Evolutionary conservation across 768 basidiomycete species (phyloP), one percentile per base, ranked within the genome.

Genomic region (Candolleomyces aberdarensis): DNA sequence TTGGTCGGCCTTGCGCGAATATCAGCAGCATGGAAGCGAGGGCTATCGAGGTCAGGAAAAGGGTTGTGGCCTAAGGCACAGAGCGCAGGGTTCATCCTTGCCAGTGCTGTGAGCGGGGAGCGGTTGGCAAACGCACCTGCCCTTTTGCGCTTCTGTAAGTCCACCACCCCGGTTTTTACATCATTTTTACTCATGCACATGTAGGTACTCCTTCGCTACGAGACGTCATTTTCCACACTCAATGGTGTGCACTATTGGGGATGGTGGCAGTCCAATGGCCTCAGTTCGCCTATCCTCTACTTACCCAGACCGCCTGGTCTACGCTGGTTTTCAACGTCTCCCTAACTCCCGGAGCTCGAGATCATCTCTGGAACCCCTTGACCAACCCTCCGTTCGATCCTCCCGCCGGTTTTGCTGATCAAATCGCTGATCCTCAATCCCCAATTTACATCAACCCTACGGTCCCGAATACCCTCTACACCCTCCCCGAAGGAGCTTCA

Each of bases 191-290:
- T 65, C 56, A 62, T 63, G 48, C 51, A 20, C 15, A 31, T 61
- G 3, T 63, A 95, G 94, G 89, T 66, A 96, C 97, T 0, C 96
- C 97, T 2, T 93, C 94, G 6, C 76, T 96, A 75, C 81, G 95
- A 57, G 97, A 99, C 72, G 83, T 99, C 55, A 83, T 98, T 54
- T 91, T 94, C 72, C 94, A 96, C 68, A 91, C 95, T 0, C 95
- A 97, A 65, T 98, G 92, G 90, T 92, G 90, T 71, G 84, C 92
- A 44, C 83, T 88, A 36, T 78, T 99, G 14, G 87, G 86, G 36
- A 96, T 97, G 91, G 87, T 98, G 57, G 93, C 96, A 39, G 94
- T 98, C 20, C 83, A 92, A 70, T 99, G 96, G 96, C 96, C 97
- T 0, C 78, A 80, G 15, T 98, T 96, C 72, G 83, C 36, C 5